These are phyloP conservation scores for Paracorniculantispora psalliotae DNA, from an alignment of 2,329 filamentous ascomycete genomes.

Conservation along the genomic window DNA sequence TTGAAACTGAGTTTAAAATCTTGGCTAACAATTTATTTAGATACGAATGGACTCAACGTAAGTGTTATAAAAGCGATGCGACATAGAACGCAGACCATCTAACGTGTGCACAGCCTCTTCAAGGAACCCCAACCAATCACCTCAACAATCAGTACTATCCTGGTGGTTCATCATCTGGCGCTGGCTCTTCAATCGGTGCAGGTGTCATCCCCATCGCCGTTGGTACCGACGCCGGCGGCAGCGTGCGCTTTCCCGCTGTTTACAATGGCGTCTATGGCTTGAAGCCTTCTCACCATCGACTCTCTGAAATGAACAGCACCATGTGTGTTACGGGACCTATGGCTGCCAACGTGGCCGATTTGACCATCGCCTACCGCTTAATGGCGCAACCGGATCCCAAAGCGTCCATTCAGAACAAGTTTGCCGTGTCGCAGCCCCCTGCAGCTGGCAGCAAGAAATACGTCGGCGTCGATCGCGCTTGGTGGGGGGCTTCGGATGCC, in stretches of 20 bases:
- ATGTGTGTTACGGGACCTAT: slow-evolving; percentile 68
- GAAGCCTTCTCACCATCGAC: slow-evolving; percentile 71
- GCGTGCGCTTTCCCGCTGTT: slow-evolving; percentile 65
- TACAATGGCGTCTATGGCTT: slow-evolving; percentile 81
- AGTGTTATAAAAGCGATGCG: slow-evolving; percentile 17
- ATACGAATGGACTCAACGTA: slow-evolving; percentile 78
- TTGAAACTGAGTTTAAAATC: slow-evolving; percentile 17
- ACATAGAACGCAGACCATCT: slow-evolving; percentile 8
- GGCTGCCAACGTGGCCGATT: slow-evolving; percentile 68
- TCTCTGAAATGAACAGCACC: slow-evolving; percentile 49
- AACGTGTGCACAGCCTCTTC: slow-evolving; percentile 36
- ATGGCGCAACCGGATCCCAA: slow-evolving; percentile 69
- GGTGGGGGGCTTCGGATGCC: slow-evolving; percentile 49
- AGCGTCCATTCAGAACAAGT: slow-evolving; percentile 55
- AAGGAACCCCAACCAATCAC: slow-evolving; percentile 73
- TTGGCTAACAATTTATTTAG: slow-evolving; percentile 29
- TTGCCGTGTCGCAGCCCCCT: slow-evolving; percentile 52
- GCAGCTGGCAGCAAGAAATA: slow-evolving; percentile 45
- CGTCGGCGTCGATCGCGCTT: slow-evolving; percentile 64
- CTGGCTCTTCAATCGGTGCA: slow-evolving; percentile 62
- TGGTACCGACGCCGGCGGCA: slow-evolving; percentile 72
- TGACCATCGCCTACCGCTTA: slow-evolving; percentile 75
- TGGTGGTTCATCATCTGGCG: slow-evolving; percentile 76
- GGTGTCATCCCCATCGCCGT: slow-evolving; percentile 72
- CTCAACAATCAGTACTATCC: slow-evolving; percentile 73